Evolutionary conservation across 1,284 basidiomycete species (phyloP).

Genomic region (Trichosporon coremiiforme): DNA sequence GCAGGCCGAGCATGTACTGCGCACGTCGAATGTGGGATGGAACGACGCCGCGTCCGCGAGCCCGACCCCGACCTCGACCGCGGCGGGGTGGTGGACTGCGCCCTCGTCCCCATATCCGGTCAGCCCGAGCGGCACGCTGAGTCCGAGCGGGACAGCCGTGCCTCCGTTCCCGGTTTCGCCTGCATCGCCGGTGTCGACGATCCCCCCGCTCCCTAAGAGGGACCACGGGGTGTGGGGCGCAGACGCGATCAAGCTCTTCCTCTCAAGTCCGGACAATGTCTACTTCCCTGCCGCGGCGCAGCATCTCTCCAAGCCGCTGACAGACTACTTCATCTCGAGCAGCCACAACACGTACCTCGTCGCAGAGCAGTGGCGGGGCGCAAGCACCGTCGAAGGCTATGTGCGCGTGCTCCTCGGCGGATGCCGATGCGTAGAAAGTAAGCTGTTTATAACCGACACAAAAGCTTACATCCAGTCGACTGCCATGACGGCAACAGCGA

Average conservation of each 20-base stretch:
- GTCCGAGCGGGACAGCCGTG: background rate
- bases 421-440: slow-evolving; percentile 88
- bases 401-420: slow-evolving; percentile 87
- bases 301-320: slow-evolving; percentile 78
- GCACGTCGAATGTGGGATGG: background rate
- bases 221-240: slow-evolving; percentile 34
- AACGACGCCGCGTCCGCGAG: background rate
- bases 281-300: slow-evolving; percentile 58
- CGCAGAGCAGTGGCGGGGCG: slow-evolving; percentile 89
- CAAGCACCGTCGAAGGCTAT: slow-evolving; percentile 93
- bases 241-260: slow-evolving; percentile 61
- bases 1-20: background rate
- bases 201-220: slow-evolving; percentile 11
- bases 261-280: slow-evolving; percentile 70
- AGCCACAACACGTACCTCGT: slow-evolving; percentile 98
- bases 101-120: slow-evolving; percentile 8
- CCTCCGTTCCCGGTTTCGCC: background rate
- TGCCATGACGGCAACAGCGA: slow-evolving; percentile 86
- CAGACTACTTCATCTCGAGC: slow-evolving; percentile 88
- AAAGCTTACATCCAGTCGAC: slow-evolving; percentile 67
- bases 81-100: slow-evolving; percentile 2
- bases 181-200: background rate
- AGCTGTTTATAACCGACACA: slow-evolving; percentile 47
- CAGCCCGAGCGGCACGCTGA: background rate
- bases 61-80: background rate